Evolutionary conservation across 2,329 filamentous ascomycete genomes (phyloP).

Genomic region (Chaetomium sp.): DNA sequence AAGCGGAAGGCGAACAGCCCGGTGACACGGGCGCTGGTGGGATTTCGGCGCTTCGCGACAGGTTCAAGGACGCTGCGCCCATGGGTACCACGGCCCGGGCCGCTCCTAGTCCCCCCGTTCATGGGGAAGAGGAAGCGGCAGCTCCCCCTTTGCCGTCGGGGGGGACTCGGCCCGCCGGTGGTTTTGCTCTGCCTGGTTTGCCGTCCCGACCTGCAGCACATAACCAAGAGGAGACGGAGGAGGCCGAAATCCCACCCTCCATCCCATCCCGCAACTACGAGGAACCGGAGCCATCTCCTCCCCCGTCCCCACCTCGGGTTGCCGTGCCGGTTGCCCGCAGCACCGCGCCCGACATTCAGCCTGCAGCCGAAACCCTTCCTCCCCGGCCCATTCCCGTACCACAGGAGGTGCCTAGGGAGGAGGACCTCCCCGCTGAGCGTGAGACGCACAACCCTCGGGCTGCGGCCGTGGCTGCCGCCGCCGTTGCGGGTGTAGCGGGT

Average conservation of each 20-base stretch:
- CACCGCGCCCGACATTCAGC: slow-evolving; percentile 46
- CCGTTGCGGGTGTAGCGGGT: slow-evolving; percentile 48
- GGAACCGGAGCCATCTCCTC: slow-evolving; percentile 57
- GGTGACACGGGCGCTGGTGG: slow-evolving; percentile 51
- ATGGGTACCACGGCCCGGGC: slow-evolving; percentile 48
- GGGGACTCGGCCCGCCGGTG: slow-evolving; percentile 64
- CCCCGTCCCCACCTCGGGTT: slow-evolving; percentile 76
- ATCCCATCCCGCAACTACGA: slow-evolving; percentile 29
- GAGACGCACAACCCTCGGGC: slow-evolving; percentile 54
- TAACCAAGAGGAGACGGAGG: slow-evolving; percentile 51
- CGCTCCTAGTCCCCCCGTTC: slow-evolving; percentile 30
- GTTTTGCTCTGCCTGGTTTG: slow-evolving; percentile 72
- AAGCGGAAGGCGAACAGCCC: slow-evolving; percentile 35
- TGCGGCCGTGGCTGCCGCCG: slow-evolving; percentile 49
- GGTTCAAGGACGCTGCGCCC: slow-evolving; percentile 70
- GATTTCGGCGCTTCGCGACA: slow-evolving; percentile 70
- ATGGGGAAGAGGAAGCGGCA: slow-evolving; percentile 43
- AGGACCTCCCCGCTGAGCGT: slow-evolving; percentile 59
- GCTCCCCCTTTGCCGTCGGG: slow-evolving; percentile 54
- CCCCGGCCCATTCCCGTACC: slow-evolving; percentile 54
- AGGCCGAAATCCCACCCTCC: slow-evolving; percentile 33
- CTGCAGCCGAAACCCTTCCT: slow-evolving; percentile 31
- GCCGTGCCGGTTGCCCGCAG: slow-evolving; percentile 76
- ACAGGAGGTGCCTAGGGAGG: slow-evolving; percentile 55
- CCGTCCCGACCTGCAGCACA: slow-evolving; percentile 52